Percentiles rank a stretch among this genome's conserved stretches.
Conservation (phyloP, 495 filamentous ascomycete species). For the Trichoderma erinaceum region DNA sequence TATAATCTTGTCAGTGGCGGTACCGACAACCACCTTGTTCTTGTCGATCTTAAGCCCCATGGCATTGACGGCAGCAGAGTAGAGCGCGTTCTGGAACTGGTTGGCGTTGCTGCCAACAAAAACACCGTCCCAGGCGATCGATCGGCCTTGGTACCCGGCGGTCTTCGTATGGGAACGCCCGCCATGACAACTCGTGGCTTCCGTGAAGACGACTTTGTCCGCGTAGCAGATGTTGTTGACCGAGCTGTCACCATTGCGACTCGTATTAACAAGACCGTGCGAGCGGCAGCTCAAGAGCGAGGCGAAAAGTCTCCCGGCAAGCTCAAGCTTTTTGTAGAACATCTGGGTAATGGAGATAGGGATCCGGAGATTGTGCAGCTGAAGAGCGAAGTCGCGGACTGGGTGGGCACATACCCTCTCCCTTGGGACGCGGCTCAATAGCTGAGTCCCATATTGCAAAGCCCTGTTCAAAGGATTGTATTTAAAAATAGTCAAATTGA, state of each 20-base stretch:
- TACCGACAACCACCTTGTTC: constrained; percentile 94
- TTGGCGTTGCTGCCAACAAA: constrained; percentile 95
- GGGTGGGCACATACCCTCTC: constrained; percentile 87
- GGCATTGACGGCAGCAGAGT: constrained; percentile 88
- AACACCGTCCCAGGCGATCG: constrained; percentile 96
- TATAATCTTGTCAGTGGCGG: constrained; percentile 90
- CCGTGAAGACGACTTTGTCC: constrained; percentile 74
- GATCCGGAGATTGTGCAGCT: constrained; percentile 81
- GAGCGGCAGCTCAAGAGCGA: constrained; percentile 66
- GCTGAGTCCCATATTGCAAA: neutral
- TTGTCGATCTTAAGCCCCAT: constrained; percentile 90
- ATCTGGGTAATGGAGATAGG: constrained; percentile 74
- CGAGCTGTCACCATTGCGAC: constrained; percentile 80
- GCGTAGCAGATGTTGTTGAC: constrained; percentile 92
- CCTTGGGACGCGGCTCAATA: constrained; percentile 59
- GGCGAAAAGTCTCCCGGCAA: constrained; percentile 72
- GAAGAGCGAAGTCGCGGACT: constrained; percentile 85
- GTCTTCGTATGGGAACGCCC: constrained; percentile 85
- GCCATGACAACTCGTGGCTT: constrained; percentile 98
- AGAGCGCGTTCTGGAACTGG: constrained; percentile 88
- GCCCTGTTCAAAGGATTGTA: no score
- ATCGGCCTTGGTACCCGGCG: constrained; percentile 85
- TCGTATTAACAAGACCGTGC: constrained; percentile 72
- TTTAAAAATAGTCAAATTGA: neutral
- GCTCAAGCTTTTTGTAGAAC: constrained; percentile 80